Percentiles rank a stretch among this genome's conserved stretches.
These are phyloP conservation scores for Globisporangium okanoganense DNA, from an alignment of 352 stramenopile species.

Conservation along the genomic window DNA sequence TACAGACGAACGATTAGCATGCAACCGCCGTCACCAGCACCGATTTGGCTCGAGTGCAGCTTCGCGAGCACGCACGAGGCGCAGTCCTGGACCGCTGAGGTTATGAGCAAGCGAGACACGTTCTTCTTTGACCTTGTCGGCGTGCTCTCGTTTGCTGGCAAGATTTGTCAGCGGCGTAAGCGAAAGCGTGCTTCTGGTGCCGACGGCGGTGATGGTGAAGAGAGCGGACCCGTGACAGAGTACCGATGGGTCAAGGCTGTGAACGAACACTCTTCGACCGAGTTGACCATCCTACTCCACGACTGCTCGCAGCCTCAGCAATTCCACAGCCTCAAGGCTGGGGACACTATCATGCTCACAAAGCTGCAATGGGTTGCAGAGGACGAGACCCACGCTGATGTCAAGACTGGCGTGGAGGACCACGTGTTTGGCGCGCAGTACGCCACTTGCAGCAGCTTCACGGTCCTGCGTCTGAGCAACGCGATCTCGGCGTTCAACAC, in stretches of 20 bases:
- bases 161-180: slow-evolving; percentile 33
- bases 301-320: slow-evolving; percentile 40
- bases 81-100: slow-evolving; percentile 20
- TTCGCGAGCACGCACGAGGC: slow-evolving; percentile 38
- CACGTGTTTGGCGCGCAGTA: slow-evolving; percentile 27
- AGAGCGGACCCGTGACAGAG: slow-evolving; percentile 12
- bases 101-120: slow-evolving; percentile 6
- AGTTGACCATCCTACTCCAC: slow-evolving; percentile 42
- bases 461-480: slow-evolving; percentile 35
- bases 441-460: slow-evolving; percentile 37
- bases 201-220: neutral
- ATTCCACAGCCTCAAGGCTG: slow-evolving; percentile 46
- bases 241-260: slow-evolving; percentile 68
- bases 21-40: neutral
- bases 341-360: slow-evolving; percentile 46
- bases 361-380: slow-evolving; percentile 43
- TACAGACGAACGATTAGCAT: neutral
- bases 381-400: neutral
- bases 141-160: slow-evolving; percentile 48
- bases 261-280: slow-evolving; percentile 37
- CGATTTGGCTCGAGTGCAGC: slow-evolving; percentile 40
- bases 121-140: slow-evolving; percentile 70
- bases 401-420: neutral
- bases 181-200: slow-evolving; percentile 13
- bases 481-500: slow-evolving; percentile 27